These are phyloP conservation scores for Rhizopus arrhizus DNA, from an alignment of 371 early-diverging fungal species.

Conservation along the genomic window DNA sequence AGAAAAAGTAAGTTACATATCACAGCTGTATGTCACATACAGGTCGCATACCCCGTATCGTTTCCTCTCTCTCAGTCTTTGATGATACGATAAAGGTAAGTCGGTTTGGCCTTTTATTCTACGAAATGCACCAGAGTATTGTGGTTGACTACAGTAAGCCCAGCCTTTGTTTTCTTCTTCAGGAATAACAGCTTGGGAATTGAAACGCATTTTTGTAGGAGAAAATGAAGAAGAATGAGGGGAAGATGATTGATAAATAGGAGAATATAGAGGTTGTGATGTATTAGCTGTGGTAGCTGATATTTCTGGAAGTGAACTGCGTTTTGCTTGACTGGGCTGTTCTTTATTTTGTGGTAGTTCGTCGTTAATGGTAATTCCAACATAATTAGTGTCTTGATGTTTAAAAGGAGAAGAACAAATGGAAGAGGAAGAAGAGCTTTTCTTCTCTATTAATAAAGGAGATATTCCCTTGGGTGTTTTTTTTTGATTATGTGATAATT, in stretches of 20 bases:
- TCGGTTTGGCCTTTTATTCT: conserved; percentile 22
- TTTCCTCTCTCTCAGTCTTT: conserved; percentile 27
- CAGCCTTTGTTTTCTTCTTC: conserved; percentile 8
- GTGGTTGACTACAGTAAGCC: conserved; percentile 8
- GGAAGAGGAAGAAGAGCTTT: conserved; percentile 1
- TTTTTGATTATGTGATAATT: not conserved
- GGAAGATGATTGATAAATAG: not conserved
- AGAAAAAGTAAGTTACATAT: not conserved
- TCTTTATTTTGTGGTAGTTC: conserved; percentile 12
- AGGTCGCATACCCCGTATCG: conserved; percentile 24
- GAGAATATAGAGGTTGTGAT: conserved; percentile 1
- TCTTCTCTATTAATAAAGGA: conserved; percentile 1
- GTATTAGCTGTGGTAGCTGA: not conserved
- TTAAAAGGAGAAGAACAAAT: conserved; percentile 4
- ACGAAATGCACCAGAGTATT: conserved; percentile 26
- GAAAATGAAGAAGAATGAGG: not conserved
- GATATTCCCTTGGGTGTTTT: conserved; percentile 1
- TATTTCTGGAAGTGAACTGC: conserved; percentile 3
- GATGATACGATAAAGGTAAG: conserved; percentile 29
- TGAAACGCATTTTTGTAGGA: not conserved
- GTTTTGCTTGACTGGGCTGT: not conserved
- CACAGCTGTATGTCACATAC: not conserved
- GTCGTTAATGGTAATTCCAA: conserved; percentile 40
- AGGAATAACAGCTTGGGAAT: conserved; percentile 6
- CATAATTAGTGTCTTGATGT: conserved; percentile 34